Evolutionary conservation across 164 flowering plant genomes (phyloP).

Genomic region (Macadamia integrifolia): DNA sequence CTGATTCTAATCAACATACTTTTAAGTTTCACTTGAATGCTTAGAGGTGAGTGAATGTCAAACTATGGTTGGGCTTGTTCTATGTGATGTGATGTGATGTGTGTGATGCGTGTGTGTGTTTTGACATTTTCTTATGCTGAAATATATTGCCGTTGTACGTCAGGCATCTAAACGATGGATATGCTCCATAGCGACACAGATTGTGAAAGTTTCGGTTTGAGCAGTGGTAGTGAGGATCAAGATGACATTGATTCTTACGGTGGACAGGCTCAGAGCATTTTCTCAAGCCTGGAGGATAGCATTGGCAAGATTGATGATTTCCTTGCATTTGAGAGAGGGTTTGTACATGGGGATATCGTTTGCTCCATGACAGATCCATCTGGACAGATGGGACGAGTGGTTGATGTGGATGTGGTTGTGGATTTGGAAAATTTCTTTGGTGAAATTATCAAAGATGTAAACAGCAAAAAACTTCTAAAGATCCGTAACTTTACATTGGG

Average conservation of each 20-base stretch:
- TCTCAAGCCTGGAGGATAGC: conserved; percentile 78
- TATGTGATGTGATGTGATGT: too few relatives aligned
- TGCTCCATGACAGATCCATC: conserved; percentile 52
- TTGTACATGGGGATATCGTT: conserved; percentile 68
- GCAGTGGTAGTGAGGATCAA: conserved; percentile 63
- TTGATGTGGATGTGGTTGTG: conserved; percentile 54
- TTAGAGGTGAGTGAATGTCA: conserved; percentile 1
- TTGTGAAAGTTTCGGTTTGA: conserved; percentile 61
- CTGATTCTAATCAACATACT: background rate
- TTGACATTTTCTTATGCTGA: background rate
- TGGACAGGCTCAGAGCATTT: conserved; percentile 63
- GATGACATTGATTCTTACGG: conserved; percentile 61
- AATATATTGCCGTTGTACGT: background rate
- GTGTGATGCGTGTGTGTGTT: too few relatives aligned
- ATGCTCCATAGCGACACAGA: conserved; percentile 51
- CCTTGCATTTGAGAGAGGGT: conserved; percentile 75
- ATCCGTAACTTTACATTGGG: conserved; percentile 58
- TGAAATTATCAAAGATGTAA: conserved; percentile 36
- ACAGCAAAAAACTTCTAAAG: conserved; percentile 51
- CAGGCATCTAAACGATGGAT: conserved; percentile 44
- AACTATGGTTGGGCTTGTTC: too few relatives aligned
- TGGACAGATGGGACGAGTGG: conserved; percentile 77
- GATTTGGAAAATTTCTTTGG: conserved; percentile 68
- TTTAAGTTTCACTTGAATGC: background rate
- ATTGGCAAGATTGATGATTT: conserved; percentile 89